A percentile compares a stretch with the other conserved stretches of the same genome.
Evolutionary conservation across 176 grass and related monocot genomes (phyloP).

Genomic region (Panicum miliaceum): DNA sequence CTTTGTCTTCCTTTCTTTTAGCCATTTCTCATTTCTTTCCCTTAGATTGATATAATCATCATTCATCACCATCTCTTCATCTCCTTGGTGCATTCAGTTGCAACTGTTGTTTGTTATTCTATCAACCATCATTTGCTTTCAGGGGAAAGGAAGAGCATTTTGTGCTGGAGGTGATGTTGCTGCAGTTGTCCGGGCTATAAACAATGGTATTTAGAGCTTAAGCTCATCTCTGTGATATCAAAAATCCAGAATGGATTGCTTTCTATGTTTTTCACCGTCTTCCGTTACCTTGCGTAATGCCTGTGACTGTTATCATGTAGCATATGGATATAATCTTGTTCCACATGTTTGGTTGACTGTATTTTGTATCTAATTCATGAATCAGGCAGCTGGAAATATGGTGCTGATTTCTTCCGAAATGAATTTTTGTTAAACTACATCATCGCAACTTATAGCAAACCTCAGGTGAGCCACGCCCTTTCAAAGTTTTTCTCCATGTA

Average conservation of each 20-base stretch:
- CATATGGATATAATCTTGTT: constrained; percentile 27
- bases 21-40: constrained; percentile 22
- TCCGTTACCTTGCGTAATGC: constrained; percentile 14
- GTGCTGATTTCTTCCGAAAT: constrained; percentile 75
- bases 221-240: not conserved
- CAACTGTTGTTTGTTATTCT: not conserved
- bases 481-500: constrained; percentile 37
- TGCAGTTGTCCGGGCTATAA: constrained; percentile 58
- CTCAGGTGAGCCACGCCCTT: constrained; percentile 66
- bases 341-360: constrained; percentile 18
- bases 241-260: constrained; percentile 11
- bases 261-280: constrained; percentile 28
- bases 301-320: constrained; percentile 14
- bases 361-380: constrained; percentile 32
- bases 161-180: constrained; percentile 95
- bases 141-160: constrained; percentile 99
- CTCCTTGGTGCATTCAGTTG: not conserved
- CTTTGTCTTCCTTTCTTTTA: not conserved
- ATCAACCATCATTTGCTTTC: constrained; percentile 42
- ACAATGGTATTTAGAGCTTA: constrained; percentile 52
- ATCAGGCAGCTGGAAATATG: constrained; percentile 78
- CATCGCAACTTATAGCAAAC: constrained; percentile 84
- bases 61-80: not conserved
- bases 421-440: constrained; percentile 91
- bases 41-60: constrained; percentile 19